Conservation (phyloP, 2,329 filamentous ascomycete genomes). For the Botrytis cinerea region DNA sequence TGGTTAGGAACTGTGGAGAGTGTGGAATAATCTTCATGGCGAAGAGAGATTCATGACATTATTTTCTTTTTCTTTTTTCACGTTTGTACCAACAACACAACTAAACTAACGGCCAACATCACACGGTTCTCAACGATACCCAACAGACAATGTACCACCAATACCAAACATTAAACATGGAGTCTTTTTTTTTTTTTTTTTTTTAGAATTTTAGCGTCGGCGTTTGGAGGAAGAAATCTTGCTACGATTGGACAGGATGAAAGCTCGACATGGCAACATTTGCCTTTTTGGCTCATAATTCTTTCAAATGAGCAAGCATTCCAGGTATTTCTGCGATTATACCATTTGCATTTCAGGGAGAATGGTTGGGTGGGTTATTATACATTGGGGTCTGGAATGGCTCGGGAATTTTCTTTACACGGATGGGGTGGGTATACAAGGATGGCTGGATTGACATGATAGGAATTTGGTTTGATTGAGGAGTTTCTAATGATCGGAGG, state of each 20-base stretch:
- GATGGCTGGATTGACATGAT: slow-evolving; percentile 4
- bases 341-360: slow-evolving; percentile 19
- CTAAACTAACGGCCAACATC: slow-evolving; percentile 18
- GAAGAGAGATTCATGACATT: neutral
- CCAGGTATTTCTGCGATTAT: slow-evolving; percentile 10
- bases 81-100: slow-evolving; percentile 20
- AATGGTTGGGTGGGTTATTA: slow-evolving; percentile 11
- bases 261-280: slow-evolving; percentile 11
- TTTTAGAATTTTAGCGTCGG: slow-evolving; percentile 19
- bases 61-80: neutral
- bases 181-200: slow-evolving; percentile 2
- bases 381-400: neutral
- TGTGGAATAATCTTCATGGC: slow-evolving; percentile 24
- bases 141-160: slow-evolving; percentile 17
- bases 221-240: slow-evolving; percentile 15
- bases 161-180: slow-evolving; percentile 15
- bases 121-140: slow-evolving; percentile 20
- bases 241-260: neutral
- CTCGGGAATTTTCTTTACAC: slow-evolving; percentile 4
- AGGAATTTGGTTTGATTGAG: neutral
- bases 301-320: slow-evolving; percentile 4
- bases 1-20: slow-evolving; percentile 55
- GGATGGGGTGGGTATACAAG: slow-evolving; percentile 5
- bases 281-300: neutral
- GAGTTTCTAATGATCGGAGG: slow-evolving; percentile 15